A percentile compares a stretch with the other conserved stretches of the same genome.
These are phyloP conservation scores for Rhododendron kiyosumense DNA, from an alignment of 148 eudicot species.

Conservation along the genomic window DNA sequence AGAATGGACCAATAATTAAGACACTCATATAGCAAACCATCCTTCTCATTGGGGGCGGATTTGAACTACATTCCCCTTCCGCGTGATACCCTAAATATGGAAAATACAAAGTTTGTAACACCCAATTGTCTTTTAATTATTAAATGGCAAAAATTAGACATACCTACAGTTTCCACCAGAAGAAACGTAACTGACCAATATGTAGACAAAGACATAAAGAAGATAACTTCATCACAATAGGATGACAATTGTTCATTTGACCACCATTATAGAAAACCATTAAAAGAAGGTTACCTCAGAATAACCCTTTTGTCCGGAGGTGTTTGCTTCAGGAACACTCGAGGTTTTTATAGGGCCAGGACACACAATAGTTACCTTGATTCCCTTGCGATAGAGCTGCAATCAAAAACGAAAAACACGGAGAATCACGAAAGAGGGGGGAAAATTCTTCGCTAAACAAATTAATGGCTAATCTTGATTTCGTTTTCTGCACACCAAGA, in stretches of 20 bases:
- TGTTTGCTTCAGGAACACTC: conserved; percentile 39
- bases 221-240: not conserved
- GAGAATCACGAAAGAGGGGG: not conserved
- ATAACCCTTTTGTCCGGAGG: conserved; percentile 29
- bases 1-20: not conserved
- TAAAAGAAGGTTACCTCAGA: conserved; percentile 46
- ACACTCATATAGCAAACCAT: not conserved
- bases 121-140: not conserved
- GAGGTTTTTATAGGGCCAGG: conserved; percentile 88
- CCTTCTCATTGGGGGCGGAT: not conserved
- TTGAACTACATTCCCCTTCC: not conserved
- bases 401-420: conserved; percentile 14
- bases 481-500: not conserved
- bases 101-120: not conserved
- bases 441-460: not conserved
- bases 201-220: not conserved
- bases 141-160: not conserved
- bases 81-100: not conserved
- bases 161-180: not conserved
- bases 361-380: conserved; percentile 87
- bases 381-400: conserved; percentile 77
- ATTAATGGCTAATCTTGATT: not conserved
- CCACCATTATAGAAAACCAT: conserved; percentile 2
- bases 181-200: not conserved
- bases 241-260: not conserved